Evolutionary conservation across 2,329 filamentous ascomycete genomes (phyloP).

Genomic region (Arthrobotrys musiformis): DNA sequence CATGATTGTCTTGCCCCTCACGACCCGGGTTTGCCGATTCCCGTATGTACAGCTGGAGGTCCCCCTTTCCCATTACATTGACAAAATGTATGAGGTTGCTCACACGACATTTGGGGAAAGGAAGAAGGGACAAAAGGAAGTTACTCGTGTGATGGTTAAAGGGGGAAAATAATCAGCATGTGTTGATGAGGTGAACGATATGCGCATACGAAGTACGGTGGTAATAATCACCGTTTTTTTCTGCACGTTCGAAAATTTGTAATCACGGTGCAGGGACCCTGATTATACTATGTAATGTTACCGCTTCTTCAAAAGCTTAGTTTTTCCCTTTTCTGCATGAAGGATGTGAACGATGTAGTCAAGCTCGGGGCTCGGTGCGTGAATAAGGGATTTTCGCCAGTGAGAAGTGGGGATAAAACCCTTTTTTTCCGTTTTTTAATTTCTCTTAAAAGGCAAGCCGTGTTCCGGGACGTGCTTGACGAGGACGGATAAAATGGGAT

Average conservation of each 20-base stretch:
- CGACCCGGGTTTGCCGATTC: conserved; percentile 3
- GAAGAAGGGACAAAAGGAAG: conserved; percentile 20
- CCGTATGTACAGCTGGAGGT: too few relatives aligned
- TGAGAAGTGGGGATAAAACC: conserved; percentile 9
- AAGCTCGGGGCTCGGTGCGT: too few relatives aligned
- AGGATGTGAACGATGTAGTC: too few relatives aligned
- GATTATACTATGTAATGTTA: background rate
- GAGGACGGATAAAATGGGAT: conserved; percentile 38
- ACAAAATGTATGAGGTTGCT: conserved; percentile 19
- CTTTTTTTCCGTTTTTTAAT: conserved; percentile 10
- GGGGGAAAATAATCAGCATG: background rate
- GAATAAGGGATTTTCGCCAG: conserved; percentile 4
- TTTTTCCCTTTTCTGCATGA: too few relatives aligned
- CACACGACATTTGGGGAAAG: conserved; percentile 38
- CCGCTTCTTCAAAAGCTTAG: background rate
- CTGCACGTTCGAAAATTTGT: background rate
- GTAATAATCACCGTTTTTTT: too few relatives aligned
- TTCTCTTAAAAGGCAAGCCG: conserved; percentile 37
- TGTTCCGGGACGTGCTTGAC: conserved; percentile 14
- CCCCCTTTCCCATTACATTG: too few relatives aligned
- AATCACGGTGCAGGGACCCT: background rate
- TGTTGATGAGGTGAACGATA: background rate
- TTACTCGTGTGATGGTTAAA: conserved; percentile 31
- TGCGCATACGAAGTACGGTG: background rate
- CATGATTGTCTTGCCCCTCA: background rate